These are phyloP conservation scores for Globisporangium spiculum DNA, from an alignment of 352 stramenopile species.

Conservation along the genomic window DNA sequence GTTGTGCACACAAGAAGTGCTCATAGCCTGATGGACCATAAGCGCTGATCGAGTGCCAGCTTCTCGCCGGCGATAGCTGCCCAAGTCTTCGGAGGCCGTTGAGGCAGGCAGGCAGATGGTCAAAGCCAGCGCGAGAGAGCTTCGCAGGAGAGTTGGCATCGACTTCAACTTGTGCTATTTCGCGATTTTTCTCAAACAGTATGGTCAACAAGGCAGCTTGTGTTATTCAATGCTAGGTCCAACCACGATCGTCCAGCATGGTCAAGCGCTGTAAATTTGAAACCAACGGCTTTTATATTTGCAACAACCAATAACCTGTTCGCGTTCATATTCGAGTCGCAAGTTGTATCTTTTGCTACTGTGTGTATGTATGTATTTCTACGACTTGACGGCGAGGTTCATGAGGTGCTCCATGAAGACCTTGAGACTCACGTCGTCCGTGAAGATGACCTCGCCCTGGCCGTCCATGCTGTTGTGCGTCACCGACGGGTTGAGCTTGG, in stretches of 20 bases:
- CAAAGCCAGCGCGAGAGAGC: no score
- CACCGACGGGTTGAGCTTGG: constrained; percentile 98
- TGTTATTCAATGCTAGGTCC: no score
- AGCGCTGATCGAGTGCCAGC: no score
- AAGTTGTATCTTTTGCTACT: neutral
- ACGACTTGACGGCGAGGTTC: constrained; percentile 87
- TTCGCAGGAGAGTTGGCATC: no score
- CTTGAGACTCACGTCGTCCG: constrained; percentile 99
- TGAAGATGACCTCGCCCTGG: constrained; percentile 97
- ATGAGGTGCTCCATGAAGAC: constrained; percentile 99
- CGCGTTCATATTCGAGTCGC: neutral
- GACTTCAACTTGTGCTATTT: neutral
- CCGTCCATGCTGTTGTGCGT: constrained; percentile 96
- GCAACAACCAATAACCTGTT: neutral
- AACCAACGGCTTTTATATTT: neutral
- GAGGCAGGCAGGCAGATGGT: no score
- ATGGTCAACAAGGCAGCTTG: neutral
- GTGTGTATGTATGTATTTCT: constrained; percentile 12
- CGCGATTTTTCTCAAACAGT: neutral
- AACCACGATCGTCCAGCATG: neutral
- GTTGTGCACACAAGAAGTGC: no score
- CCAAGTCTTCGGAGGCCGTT: no score
- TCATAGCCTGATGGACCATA: no score
- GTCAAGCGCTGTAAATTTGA: neutral
- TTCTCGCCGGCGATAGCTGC: no score